Evolutionary conservation across 805 yeast genomes (phyloP).

Genomic region (Pichia cabralensis): DNA sequence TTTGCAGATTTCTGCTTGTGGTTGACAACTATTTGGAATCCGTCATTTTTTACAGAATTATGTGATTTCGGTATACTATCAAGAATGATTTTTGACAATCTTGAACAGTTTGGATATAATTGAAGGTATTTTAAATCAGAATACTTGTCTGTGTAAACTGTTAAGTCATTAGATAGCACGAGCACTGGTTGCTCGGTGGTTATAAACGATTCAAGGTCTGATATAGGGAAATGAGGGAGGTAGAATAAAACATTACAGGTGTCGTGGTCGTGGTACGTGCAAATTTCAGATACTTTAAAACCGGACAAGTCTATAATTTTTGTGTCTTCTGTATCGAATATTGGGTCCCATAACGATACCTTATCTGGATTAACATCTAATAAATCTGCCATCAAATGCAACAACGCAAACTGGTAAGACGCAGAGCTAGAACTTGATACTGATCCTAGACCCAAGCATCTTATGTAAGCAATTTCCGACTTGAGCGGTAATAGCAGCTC

Average conservation of each 20-base stretch:
- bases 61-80: not conserved
- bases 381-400: slow-evolving; percentile 12
- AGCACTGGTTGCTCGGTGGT: slow-evolving; percentile 14
- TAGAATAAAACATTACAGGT: slow-evolving; percentile 14
- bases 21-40: slow-evolving; percentile 11
- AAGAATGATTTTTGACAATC: slow-evolving; percentile 12
- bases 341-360: slow-evolving; percentile 26
- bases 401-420: slow-evolving; percentile 21
- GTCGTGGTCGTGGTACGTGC: too few species aligned
- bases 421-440: slow-evolving; percentile 17
- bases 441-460: slow-evolving; percentile 26
- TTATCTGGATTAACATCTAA: not conserved
- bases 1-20: too few species aligned
- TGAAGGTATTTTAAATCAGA: slow-evolving; percentile 18
- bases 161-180: slow-evolving; percentile 24
- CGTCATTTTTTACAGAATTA: slow-evolving; percentile 5
- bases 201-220: slow-evolving; percentile 20
- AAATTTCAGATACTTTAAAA: too few species aligned
- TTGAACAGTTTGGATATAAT: slow-evolving; percentile 22
- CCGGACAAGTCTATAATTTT: slow-evolving; percentile 14
- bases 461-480: too few species aligned
- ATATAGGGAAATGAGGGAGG: slow-evolving; percentile 28
- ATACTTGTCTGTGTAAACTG: slow-evolving; percentile 20
- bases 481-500: too few species aligned
- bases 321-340: slow-evolving; percentile 17